Conservation (phyloP, 768 basidiomycete genomes). For the Calocybe indica region DNA sequence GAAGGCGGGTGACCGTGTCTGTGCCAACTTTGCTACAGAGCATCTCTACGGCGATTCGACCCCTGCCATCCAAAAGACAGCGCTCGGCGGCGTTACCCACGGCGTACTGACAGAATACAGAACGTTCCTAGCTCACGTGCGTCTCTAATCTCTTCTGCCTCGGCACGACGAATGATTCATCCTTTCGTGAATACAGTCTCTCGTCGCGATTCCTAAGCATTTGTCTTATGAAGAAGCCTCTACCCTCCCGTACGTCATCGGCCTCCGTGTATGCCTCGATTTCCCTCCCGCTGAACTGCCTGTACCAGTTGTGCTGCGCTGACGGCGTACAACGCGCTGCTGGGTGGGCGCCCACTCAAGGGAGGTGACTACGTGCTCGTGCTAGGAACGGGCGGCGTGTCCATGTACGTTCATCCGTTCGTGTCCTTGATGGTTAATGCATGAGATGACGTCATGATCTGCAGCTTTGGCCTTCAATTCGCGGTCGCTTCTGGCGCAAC, state of each 20-base stretch:
- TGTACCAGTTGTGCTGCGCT: constrained; percentile 42
- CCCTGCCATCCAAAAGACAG: constrained; percentile 22
- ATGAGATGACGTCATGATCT: not conserved
- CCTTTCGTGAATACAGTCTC: constrained; percentile 19
- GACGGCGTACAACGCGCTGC: constrained; percentile 55
- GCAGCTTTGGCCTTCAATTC: constrained; percentile 49
- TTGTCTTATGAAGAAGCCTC: constrained; percentile 56
- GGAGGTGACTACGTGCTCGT: constrained; percentile 50
- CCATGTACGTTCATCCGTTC: constrained; percentile 27
- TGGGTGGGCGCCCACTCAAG: constrained; percentile 39
- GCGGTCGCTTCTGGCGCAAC: constrained; percentile 54
- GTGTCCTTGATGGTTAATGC: not conserved
- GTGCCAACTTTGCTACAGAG: constrained; percentile 40
- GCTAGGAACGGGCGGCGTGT: constrained; percentile 48
- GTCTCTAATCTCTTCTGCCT: not conserved
- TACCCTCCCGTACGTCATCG: constrained; percentile 41
- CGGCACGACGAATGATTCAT: not conserved
- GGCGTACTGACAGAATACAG: constrained; percentile 50
- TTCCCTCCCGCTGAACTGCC: not conserved
- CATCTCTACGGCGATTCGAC: constrained; percentile 36
- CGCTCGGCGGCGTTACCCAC: constrained; percentile 38
- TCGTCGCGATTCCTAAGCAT: constrained; percentile 46
- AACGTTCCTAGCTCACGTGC: constrained; percentile 35
- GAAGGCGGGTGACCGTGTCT: constrained; percentile 50
- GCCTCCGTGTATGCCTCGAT: not conserved